phyloP scores from a whole-genome alignment of 805 yeast species.

The Kuraishia hungarica region DNA sequence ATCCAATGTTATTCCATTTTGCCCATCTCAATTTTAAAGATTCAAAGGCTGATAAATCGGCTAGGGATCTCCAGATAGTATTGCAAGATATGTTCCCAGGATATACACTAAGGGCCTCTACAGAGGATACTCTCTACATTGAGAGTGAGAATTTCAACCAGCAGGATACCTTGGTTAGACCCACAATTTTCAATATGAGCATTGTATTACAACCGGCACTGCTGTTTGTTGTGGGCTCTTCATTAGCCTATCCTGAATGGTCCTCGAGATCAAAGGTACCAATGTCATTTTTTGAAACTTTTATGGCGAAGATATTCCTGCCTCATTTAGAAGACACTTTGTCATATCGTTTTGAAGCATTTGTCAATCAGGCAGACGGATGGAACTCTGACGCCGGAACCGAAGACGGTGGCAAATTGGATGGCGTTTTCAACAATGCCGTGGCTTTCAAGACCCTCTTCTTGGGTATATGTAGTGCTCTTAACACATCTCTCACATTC shows the following conservation, averaged over 20 bases:
- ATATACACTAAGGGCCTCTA: conserved; percentile 17
- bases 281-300: conserved; percentile 45
- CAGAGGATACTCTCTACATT: conserved; percentile 36
- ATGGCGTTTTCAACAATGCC: conserved; percentile 31
- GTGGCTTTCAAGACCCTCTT: conserved; percentile 38
- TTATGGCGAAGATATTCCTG: conserved; percentile 57
- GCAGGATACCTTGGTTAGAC: conserved; percentile 58
- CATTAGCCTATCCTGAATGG: conserved; percentile 26
- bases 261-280: conserved; percentile 18
- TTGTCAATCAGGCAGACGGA: conserved; percentile 30
- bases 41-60: conserved; percentile 19
- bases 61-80: conserved; percentile 31
- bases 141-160: conserved; percentile 50
- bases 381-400: conserved; percentile 24
- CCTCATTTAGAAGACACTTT: conserved; percentile 56
- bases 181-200: conserved; percentile 73
- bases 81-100: conserved; percentile 70
- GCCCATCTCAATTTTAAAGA: conserved; percentile 21
- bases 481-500: conserved; percentile 54
- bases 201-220: conserved; percentile 67
- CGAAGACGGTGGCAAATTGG: conserved; percentile 12
- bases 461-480: conserved; percentile 35
- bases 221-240: conserved; percentile 55
- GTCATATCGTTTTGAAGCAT: conserved; percentile 39
- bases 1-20: conserved; percentile 26